Conservation (phyloP, 352 stramenopile genomes). For the Globisporangium viniferum region DNA sequence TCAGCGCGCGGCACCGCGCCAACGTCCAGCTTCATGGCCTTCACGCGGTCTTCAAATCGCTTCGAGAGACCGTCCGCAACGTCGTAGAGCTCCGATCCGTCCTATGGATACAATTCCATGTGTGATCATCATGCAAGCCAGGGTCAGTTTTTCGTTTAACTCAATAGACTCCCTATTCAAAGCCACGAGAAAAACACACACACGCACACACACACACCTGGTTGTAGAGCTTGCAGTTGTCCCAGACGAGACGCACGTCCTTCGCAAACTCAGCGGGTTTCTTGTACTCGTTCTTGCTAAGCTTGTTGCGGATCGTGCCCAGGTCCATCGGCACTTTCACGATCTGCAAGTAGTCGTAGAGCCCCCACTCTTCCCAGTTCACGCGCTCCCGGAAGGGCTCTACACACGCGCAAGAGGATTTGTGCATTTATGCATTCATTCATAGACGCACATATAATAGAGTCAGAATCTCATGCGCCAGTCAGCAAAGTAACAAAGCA, state of each 20-base stretch:
- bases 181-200: background rate
- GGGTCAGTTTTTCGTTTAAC: background rate
- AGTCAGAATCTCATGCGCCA: background rate
- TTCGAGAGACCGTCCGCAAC: slow-evolving; percentile 82
- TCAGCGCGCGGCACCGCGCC: slow-evolving; percentile 54
- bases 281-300: slow-evolving; percentile 83
- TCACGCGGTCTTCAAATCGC: slow-evolving; percentile 87
- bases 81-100: slow-evolving; percentile 86
- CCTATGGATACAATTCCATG: slow-evolving; percentile 19
- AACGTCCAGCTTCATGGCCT: slow-evolving; percentile 79
- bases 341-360: slow-evolving; percentile 90
- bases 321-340: slow-evolving; percentile 93
- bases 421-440: background rate
- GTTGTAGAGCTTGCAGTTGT: slow-evolving; percentile 88
- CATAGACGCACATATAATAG: background rate
- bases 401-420: slow-evolving; percentile 10
- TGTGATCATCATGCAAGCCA: background rate
- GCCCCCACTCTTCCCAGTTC: slow-evolving; percentile 88
- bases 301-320: slow-evolving; percentile 79
- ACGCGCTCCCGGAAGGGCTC: slow-evolving; percentile 84
- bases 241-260: slow-evolving; percentile 84
- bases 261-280: slow-evolving; percentile 78
- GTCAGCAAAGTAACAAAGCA: background rate
- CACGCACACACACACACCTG: slow-evolving; percentile 20
- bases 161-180: background rate